A percentile compares a stretch with the other conserved stretches of the same genome.
phyloP scores from a whole-genome alignment of 2,329 filamentous ascomycete species.

The Xylariaceae sp. region DNA sequence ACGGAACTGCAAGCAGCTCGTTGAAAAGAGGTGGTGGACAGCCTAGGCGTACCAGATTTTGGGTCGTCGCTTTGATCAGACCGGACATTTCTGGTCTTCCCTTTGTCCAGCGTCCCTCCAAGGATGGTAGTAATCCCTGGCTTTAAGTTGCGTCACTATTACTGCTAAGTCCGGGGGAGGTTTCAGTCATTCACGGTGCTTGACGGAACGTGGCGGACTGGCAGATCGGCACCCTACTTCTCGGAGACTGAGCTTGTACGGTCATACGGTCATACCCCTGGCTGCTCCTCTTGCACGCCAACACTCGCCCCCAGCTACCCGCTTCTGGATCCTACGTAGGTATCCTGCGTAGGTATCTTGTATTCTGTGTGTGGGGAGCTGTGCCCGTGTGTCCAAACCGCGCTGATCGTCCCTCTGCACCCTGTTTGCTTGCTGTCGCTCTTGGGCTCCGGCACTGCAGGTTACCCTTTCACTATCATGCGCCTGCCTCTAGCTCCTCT shows the following conservation, averaged over 20 bases:
- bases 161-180: constrained; percentile 20
- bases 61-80: constrained; percentile 30
- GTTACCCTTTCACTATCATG: constrained; percentile 32
- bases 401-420: constrained; percentile 29
- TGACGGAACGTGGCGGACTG: constrained; percentile 26
- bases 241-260: too few species aligned
- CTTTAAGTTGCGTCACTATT: constrained; percentile 30
- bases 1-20: constrained; percentile 28
- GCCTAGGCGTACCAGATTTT: constrained; percentile 21
- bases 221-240: constrained; percentile 29
- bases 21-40: constrained; percentile 26
- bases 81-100: constrained; percentile 33
- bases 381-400: constrained; percentile 35
- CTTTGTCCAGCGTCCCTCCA: constrained; percentile 36
- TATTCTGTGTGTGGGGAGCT: constrained; percentile 28
- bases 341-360: too few species aligned
- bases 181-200: constrained; percentile 19
- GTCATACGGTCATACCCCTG: too few species aligned
- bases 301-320: constrained; percentile 35
- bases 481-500: constrained; percentile 32
- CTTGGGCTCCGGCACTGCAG: constrained; percentile 36
- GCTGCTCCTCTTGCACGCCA: constrained; percentile 25
- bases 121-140: constrained; percentile 28
- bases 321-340: constrained; percentile 28
- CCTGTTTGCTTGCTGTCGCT: constrained; percentile 28